A percentile compares a stretch with the other conserved stretches of the same genome.
Evolutionary conservation across 148 eudicot genomes (phyloP).

Genomic region (Cornus controversa): DNA sequence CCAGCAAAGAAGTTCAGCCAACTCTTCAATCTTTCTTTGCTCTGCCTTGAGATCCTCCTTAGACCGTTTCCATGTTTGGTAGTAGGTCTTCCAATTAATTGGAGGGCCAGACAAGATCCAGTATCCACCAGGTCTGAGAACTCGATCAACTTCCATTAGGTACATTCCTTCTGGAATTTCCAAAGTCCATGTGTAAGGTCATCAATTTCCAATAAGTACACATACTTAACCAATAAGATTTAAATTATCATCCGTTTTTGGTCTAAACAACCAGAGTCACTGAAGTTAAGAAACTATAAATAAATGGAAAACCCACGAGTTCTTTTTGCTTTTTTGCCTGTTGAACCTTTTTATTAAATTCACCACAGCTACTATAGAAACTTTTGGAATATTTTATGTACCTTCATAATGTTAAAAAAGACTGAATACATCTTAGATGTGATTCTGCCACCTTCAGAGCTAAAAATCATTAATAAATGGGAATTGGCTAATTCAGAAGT

Average conservation of each 20-base stretch:
- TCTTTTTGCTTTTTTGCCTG: not conserved
- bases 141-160: constrained; percentile 82
- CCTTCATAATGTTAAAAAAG: not conserved
- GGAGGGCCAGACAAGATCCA: constrained; percentile 89
- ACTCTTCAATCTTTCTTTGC: constrained; percentile 63
- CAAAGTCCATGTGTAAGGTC: constrained; percentile 6
- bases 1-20: constrained; percentile 75
- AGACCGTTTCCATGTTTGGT: constrained; percentile 64
- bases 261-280: too few species aligned
- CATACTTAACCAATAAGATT: not conserved
- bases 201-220: not conserved
- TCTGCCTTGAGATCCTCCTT: constrained; percentile 61
- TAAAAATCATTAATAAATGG: not conserved
- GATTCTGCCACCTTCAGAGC: not conserved
- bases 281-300: not conserved
- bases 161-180: constrained; percentile 48
- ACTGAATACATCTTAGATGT: not conserved
- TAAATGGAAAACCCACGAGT: not conserved
- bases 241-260: not conserved
- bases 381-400: not conserved
- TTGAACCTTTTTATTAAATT: not conserved
- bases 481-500: not conserved
- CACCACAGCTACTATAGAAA: not conserved
- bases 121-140: constrained; percentile 79
- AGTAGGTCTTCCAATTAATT: constrained; percentile 67